Conservation (phyloP, 1,139 yeast species). For the Hansenula lynferdii region DNA sequence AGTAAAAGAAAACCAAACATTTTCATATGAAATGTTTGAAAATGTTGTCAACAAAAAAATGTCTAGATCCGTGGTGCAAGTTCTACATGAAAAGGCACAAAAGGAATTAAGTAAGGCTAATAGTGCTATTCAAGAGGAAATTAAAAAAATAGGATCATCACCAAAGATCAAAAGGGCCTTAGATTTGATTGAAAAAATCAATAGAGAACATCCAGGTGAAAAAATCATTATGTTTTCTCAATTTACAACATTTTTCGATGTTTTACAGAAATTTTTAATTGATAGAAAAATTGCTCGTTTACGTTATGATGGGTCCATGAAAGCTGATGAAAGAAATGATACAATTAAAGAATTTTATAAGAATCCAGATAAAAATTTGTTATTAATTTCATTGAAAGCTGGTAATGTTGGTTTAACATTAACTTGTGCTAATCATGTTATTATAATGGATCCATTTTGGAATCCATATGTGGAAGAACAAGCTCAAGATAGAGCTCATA, state of each 20-base stretch:
- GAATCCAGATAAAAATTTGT: slow-evolving; percentile 42
- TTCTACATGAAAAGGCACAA: slow-evolving; percentile 18
- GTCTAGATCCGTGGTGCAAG: slow-evolving; percentile 25
- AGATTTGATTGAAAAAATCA: slow-evolving; percentile 40
- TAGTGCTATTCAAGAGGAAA: slow-evolving; percentile 27
- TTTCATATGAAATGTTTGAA: slow-evolving; percentile 49
- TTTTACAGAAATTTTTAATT: slow-evolving; percentile 54
- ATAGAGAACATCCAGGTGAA: slow-evolving; percentile 42
- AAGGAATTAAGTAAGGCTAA: slow-evolving; percentile 26
- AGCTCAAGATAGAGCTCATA: slow-evolving; percentile 92
- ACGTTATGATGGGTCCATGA: slow-evolving; percentile 82
- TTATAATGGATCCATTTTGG: slow-evolving; percentile 94
- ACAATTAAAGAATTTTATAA: slow-evolving; percentile 62
- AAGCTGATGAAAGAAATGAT: slow-evolving; percentile 55
- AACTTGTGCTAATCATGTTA: slow-evolving; percentile 90
- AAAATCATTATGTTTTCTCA: slow-evolving; percentile 80
- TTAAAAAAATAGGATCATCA: slow-evolving; percentile 34
- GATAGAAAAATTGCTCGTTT: slow-evolving; percentile 44
- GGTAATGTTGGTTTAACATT: slow-evolving; percentile 92
- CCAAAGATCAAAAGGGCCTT: slow-evolving; percentile 51
- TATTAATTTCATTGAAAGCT: slow-evolving; percentile 78
- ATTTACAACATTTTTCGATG: slow-evolving; percentile 72
- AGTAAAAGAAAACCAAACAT: slow-evolving; percentile 38
- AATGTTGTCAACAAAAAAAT: slow-evolving; percentile 34
- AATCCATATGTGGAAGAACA: slow-evolving; percentile 95